phyloP scores from a whole-genome alignment of 768 basidiomycete genomes.

The Lactarius vividus region DNA sequence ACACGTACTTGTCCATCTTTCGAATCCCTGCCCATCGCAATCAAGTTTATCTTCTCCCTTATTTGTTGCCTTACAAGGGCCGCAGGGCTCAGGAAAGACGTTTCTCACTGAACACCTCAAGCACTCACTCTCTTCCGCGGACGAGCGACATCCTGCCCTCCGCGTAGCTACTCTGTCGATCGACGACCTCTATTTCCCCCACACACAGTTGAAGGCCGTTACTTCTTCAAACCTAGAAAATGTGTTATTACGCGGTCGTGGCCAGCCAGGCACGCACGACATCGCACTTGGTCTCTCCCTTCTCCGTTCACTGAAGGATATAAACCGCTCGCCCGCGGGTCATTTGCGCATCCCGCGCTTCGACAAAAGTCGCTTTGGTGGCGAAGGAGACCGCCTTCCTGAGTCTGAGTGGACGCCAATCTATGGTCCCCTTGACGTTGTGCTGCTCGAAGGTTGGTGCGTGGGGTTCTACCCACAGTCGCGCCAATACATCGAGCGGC shows the following conservation, averaged over 20 bases:
- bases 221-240: constrained; percentile 58
- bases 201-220: constrained; percentile 54
- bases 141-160: constrained; percentile 45
- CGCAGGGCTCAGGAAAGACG: constrained; percentile 93
- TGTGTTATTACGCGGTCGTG: constrained; percentile 73
- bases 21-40: constrained; percentile 25
- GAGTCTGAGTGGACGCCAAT: constrained; percentile 43
- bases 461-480: constrained; percentile 77
- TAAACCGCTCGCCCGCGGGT: constrained; percentile 32
- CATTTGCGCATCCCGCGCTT: constrained; percentile 68
- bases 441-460: constrained; percentile 96
- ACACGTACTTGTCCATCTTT: constrained; percentile 42
- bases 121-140: constrained; percentile 30
- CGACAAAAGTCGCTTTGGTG: constrained; percentile 79
- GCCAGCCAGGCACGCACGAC: constrained; percentile 93
- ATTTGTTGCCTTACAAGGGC: constrained; percentile 87
- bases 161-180: constrained; percentile 66
- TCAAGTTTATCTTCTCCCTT: constrained; percentile 48
- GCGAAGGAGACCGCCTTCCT: constrained; percentile 78
- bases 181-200: constrained; percentile 85
- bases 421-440: constrained; percentile 61
- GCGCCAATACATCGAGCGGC: constrained; percentile 46
- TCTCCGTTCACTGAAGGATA: constrained; percentile 47
- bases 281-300: constrained; percentile 57
- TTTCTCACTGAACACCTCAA: constrained; percentile 64